Conservation (phyloP, 2,329 filamentous ascomycete genomes). For the Setomelanomma holmii region DNA sequence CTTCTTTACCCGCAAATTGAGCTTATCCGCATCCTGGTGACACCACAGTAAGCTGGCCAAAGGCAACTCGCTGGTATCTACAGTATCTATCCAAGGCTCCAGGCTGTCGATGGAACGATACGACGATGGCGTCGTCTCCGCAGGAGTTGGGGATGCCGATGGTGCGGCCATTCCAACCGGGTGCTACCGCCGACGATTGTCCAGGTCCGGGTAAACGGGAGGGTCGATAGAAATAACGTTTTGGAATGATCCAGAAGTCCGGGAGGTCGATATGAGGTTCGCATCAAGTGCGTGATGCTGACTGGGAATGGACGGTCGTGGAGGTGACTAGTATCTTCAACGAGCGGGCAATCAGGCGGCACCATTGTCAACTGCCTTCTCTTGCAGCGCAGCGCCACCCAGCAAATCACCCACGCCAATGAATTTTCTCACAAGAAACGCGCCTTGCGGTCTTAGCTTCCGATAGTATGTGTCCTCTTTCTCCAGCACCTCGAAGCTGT, state of each 20-base stretch:
- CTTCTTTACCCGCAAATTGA: constrained; percentile 39
- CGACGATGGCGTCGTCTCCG: not conserved
- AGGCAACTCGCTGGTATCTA: not conserved
- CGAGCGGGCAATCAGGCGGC: not conserved
- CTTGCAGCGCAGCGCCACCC: constrained; percentile 2
- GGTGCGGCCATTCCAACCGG: constrained; percentile 1
- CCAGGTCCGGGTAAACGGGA: constrained; percentile 15
- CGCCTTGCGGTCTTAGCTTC: constrained; percentile 63
- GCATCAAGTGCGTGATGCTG: not conserved
- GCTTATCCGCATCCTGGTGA: constrained; percentile 17
- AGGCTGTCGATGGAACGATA: constrained; percentile 11
- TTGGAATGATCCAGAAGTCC: constrained; percentile 2
- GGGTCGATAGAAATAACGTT: constrained; percentile 1
- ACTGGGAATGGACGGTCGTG: not conserved
- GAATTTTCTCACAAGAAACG: constrained; percentile 59
- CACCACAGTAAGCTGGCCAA: not conserved
- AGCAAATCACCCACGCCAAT: constrained; percentile 48
- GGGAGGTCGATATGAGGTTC: constrained; percentile 1
- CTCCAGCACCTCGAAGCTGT: constrained; percentile 62
- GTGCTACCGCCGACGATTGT: constrained; percentile 3
- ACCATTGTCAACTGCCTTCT: not conserved
- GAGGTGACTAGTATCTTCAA: no score
- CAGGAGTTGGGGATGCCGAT: not conserved
- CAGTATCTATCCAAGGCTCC: not conserved
- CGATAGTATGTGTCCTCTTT: constrained; percentile 66